Evolutionary conservation across 2,329 filamentous ascomycete species (phyloP), one percentile per base, ranked within the genome.

Genomic region (Fusarium citri): DNA sequence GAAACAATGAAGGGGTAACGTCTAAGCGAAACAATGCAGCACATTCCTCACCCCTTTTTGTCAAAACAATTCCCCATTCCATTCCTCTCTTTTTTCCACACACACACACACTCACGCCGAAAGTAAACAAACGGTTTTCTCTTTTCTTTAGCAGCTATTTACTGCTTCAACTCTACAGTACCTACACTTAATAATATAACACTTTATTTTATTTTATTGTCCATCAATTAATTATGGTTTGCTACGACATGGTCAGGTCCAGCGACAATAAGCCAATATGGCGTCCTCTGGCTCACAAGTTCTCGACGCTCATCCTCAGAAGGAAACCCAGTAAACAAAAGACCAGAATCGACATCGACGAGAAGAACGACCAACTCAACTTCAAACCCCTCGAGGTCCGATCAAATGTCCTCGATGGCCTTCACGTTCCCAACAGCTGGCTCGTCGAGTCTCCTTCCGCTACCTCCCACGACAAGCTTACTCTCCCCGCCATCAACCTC

Each of bases 1-100:
- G 63, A 66, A 66, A 66, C 61, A 66, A 66, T 66, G 61, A 66
- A 66, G 63, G 63, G 63, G 63, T n/a, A 45, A 46, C 26, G 25
- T 55, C 45, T 53, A 64, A 64, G 59, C 61, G 59, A 53, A 64
- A 47, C 47, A 66, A 60, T 66, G 63, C 63, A 60, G 46, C 61
- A 34, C 61, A 66, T 66, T 55, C 61, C 63, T 66, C 54, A 26
- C 63, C 61, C 61, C 63, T 66, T 66, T 53, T 66, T 47, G 37
- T 28, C 61, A 66, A 66, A 66, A 66, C 63, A 66, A n/a, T 37
- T 6, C 34, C 8, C 6, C 34, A 11, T n/a, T 37, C 9, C 34
- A 11, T 37, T 37, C 34, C 18, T 18, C 34, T 37, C n/a, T 11
- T 37, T 37, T 37, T 37, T 7, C 18, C 31, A 34, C 18, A n/a